Conservation (phyloP, 805 yeast species). For the Myxozyma geophila region DNA sequence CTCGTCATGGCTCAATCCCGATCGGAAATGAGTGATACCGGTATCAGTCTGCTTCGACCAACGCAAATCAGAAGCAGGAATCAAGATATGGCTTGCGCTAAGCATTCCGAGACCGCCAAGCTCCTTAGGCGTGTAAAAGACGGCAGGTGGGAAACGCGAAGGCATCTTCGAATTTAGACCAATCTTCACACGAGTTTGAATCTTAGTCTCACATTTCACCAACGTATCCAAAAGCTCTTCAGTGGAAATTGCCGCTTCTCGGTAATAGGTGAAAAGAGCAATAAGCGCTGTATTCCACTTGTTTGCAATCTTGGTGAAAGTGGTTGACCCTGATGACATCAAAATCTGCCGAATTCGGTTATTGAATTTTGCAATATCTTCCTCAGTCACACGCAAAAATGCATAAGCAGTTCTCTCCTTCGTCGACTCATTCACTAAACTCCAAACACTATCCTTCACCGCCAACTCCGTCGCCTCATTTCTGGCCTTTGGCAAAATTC, state of each 20-base stretch:
- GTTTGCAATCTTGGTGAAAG: constrained; percentile 90
- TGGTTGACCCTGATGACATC: constrained; percentile 94
- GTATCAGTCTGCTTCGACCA: constrained; percentile 95
- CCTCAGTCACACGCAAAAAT: constrained; percentile 77
- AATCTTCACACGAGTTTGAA: constrained; percentile 91
- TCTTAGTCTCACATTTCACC: constrained; percentile 89
- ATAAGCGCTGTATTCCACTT: constrained; percentile 95
- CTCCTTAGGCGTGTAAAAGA: constrained; percentile 96
- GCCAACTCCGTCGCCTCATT: constrained; percentile 55
- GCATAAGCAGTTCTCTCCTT: constrained; percentile 91
- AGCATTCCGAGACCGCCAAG: constrained; percentile 97
- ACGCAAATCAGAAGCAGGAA: constrained; percentile 87
- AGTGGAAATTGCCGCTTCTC: constrained; percentile 91
- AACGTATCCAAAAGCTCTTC: constrained; percentile 74
- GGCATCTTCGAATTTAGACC: constrained; percentile 99
- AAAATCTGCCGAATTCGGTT: constrained; percentile 85
- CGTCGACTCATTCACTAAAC: constrained; percentile 66
- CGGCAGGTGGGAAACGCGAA: constrained; percentile 97
- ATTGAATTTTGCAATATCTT: constrained; percentile 77
- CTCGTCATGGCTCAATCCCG: constrained; percentile 83
- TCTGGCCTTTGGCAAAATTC: constrained; percentile 79
- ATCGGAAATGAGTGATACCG: constrained; percentile 90
- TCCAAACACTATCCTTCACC: constrained; percentile 89
- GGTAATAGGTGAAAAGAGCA: constrained; percentile 81
- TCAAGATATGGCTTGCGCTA: constrained; percentile 92